Conservation (phyloP, 129 eudicot genomes). For the Deinandra increscens region DNA sequence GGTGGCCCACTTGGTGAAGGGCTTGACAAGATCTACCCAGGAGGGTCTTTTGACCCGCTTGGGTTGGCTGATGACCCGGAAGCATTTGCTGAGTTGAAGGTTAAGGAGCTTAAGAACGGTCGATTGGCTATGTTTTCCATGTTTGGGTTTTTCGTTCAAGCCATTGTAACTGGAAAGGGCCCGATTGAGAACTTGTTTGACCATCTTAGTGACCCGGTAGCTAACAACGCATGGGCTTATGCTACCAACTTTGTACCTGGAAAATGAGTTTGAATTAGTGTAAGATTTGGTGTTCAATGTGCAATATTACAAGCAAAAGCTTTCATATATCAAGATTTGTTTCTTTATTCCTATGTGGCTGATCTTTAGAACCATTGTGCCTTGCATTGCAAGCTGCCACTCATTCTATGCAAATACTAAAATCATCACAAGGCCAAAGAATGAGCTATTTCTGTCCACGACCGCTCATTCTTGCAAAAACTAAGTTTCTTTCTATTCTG, state of each 20-base stretch:
- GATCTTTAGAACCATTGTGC: background rate
- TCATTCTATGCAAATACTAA: no score
- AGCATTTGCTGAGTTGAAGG: slow-evolving; percentile 75
- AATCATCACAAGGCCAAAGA: background rate
- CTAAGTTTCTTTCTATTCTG: no score
- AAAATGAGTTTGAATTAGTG: slow-evolving; percentile 39
- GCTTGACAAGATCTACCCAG: slow-evolving; percentile 56
- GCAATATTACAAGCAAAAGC: slow-evolving; percentile 22
- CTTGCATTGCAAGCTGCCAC: no score
- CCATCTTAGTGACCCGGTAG: slow-evolving; percentile 57
- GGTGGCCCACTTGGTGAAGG: slow-evolving; percentile 82
- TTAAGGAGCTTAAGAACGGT: slow-evolving; percentile 70
- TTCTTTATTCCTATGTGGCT: background rate
- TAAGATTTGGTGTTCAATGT: slow-evolving; percentile 12
- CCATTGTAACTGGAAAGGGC: slow-evolving; percentile 76
- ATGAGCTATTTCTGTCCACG: background rate
- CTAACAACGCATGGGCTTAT: slow-evolving; percentile 70
- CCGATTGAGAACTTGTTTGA: slow-evolving; percentile 65
- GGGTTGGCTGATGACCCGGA: slow-evolving; percentile 74
- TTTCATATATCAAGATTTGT: background rate
- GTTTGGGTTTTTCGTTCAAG: slow-evolving; percentile 78
- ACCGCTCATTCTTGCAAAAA: no score
- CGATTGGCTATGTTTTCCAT: slow-evolving; percentile 69
- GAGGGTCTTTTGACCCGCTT: slow-evolving; percentile 66
- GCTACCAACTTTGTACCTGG: slow-evolving; percentile 82